Percentiles rank a stretch among this genome's conserved stretches.
Conservation (phyloP, 495 filamentous ascomycete species). For the Lepidopterella palustris region DNA sequence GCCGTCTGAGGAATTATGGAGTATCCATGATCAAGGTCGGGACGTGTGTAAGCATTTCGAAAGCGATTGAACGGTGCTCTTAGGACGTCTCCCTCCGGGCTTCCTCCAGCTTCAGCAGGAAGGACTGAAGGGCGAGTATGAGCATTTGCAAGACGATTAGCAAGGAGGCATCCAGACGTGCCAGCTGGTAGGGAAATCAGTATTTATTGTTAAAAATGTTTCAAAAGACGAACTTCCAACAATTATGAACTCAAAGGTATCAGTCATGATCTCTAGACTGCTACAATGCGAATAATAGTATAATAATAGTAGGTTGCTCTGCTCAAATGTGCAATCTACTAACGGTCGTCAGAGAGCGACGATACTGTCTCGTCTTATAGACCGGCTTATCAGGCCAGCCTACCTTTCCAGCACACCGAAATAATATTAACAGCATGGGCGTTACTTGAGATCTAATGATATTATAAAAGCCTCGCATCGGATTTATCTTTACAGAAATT, state of each 20-base stretch:
- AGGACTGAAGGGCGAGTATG: slow-evolving; percentile 19
- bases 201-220: not conserved
- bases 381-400: no score
- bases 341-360: no score
- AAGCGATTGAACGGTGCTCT: slow-evolving; percentile 19
- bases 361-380: no score
- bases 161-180: slow-evolving; percentile 25
- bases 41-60: slow-evolving; percentile 4
- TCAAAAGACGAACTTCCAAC: not conserved
- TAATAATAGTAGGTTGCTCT: no score
- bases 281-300: not conserved
- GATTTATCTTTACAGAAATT: no score
- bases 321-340: no score
- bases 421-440: no score
- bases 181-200: slow-evolving; percentile 6
- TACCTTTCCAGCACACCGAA: no score
- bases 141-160: slow-evolving; percentile 16
- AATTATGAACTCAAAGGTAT: slow-evolving; percentile 7
- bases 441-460: no score
- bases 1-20: slow-evolving; percentile 9
- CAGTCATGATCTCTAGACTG: not conserved
- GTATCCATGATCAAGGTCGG: slow-evolving; percentile 21
- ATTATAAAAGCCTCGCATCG: no score
- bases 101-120: slow-evolving; percentile 16
- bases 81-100: slow-evolving; percentile 14